Evolutionary conservation across 1,284 basidiomycete species (phyloP), one percentile per base, ranked within the genome.

Genomic region (Ganoderma leucocontextum): DNA sequence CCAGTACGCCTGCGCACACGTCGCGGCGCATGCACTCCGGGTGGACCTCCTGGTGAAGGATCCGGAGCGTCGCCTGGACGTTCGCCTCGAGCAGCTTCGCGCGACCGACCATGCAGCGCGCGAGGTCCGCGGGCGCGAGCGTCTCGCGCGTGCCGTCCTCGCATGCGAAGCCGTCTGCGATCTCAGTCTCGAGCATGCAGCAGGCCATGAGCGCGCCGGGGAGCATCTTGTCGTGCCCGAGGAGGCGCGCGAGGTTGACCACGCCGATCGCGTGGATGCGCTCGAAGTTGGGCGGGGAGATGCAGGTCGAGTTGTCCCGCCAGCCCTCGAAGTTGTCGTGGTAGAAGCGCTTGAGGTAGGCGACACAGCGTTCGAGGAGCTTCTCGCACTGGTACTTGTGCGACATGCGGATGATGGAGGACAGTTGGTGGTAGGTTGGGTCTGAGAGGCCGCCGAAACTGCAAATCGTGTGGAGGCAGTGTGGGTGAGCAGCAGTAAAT

Each of bases 211-310:
- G 66, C 19, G 69, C 65, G 17, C 57, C 60, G 13, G 69, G 69
- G 25, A 70, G 66, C 47, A 67, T 47, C 39, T 38, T 38, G 36
- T 63, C 57, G 17, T 53, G 60, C 33, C 60, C 64, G 22, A 60
- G 17, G 38, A 66, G 65, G 19, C 68, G 68, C 41, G 66, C 65
- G 64, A 70, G 64, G 62, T 70, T 67, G 55, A 68, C 69, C 42
- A 70, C 69, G 41, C 64, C 66, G 52, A 71, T 71, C 33, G 41
- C 33, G 61, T 68, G 65, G 49, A 65, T 55, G 25, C 44, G 65
- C 36, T 69, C 57, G 33, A 68, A 69, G 3, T 13, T 19, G 7
- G 67, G 64, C 29, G 65, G 60, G 5, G 55, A 53, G 59, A 65
- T 38, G 33, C 39, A 52, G 15, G 47, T 25, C 33, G 33, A 25